Evolutionary conservation across 495 filamentous ascomycete species (phyloP), one percentile per base, ranked within the genome.

Genomic region (Penicillium salamii): DNA sequence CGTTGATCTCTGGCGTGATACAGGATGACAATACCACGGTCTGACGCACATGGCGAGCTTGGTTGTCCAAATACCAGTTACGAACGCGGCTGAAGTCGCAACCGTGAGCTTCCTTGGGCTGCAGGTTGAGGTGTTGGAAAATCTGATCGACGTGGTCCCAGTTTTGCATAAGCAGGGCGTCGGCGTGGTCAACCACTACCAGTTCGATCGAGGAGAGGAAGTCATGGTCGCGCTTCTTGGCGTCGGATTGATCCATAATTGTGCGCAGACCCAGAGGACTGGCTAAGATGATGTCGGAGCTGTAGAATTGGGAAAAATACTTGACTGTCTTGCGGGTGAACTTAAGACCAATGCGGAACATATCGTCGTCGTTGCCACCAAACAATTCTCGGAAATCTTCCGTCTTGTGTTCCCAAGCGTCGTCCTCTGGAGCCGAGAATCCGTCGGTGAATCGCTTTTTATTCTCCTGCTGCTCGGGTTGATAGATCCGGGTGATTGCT

Each of bases 241-340:
- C 73, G 52, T 77, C 72, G 44, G 88, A 79, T 35, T 85, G 82
- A 31, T 91, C 91, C 54, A 97, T 87, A 42, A 90, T 88, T 66
- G 93, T 91, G 26, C 91, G 86, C 21, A 98, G 71, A 15, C 93
- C 93, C 2, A 98, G 72, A 1, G 93, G 90, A 56, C 86, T 90
- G 23, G 88, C 92, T 38, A 98, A 76, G 48, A 98, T 92, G 59
- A 98, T 86, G 64, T 98, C 93, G 3, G 90, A 96, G 54, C 86
- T 89, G 73, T 97, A 97, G 69, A 98, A 98, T 62, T 91, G 86
- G 5, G 92, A 79, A 63, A 95, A 98, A 63, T 88, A 93, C 64
- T 96, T 97, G 59, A 97, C 75, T 0, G 91, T 93, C 69, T 95
- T 96, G 35, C 93, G 81, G 0, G 93, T 97, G 63, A 98, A 95